phyloP scores from a whole-genome alignment of 139 green algal genomes.

The Nannochloris sp. region DNA sequence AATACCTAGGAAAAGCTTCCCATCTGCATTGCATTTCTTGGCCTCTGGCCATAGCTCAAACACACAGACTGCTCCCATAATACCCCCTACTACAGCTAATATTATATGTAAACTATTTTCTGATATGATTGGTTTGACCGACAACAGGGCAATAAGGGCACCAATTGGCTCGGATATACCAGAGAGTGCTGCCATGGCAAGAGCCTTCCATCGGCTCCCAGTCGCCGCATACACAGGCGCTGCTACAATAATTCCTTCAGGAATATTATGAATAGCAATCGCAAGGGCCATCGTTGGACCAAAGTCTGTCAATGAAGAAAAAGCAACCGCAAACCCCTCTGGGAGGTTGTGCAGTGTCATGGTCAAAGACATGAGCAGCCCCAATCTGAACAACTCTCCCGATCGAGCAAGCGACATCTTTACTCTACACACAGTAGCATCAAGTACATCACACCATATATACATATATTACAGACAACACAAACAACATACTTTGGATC shows the following conservation, averaged over 20 bases:
- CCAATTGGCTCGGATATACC: conserved; percentile 78
- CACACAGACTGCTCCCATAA: conserved; percentile 79
- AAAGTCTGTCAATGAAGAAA: conserved; percentile 64
- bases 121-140: conserved; percentile 58
- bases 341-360: conserved; percentile 91
- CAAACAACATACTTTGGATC: no score
- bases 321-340: conserved; percentile 72
- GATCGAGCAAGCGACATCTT: neutral
- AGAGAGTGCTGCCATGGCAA: conserved; percentile 58
- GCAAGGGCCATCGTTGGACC: conserved; percentile 66
- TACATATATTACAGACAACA: no score
- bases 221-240: conserved; percentile 84
- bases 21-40: conserved; percentile 54
- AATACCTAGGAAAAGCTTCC: conserved; percentile 45
- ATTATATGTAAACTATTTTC: conserved; percentile 53
- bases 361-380: conserved; percentile 63
- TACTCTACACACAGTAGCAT: neutral
- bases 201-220: conserved; percentile 54
- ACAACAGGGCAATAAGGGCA: conserved; percentile 58
- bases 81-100: conserved; percentile 69
- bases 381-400: conserved; percentile 40
- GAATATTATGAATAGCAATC: conserved; percentile 84
- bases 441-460: no score
- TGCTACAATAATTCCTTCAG: conserved; percentile 74
- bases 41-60: conserved; percentile 83